These are phyloP conservation scores for Exophiala xenobiotica DNA, from an alignment of 2,329 filamentous ascomycete genomes.

Conservation along the genomic window DNA sequence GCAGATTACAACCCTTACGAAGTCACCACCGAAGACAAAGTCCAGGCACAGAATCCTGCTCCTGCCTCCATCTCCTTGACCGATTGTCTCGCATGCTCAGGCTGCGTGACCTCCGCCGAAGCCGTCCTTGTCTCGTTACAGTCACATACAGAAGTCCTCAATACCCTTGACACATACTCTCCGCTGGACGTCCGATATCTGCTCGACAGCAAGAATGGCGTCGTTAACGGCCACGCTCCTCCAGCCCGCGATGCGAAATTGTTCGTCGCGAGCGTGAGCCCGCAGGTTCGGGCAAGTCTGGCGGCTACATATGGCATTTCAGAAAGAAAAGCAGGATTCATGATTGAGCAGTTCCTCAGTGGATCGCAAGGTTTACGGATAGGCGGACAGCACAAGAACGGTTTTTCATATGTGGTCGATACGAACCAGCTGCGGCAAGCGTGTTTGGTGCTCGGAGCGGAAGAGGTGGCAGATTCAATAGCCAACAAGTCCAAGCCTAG, in stretches of 20 bases:
- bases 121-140: conserved; percentile 94
- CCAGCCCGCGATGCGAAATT: conserved; percentile 59
- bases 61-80: conserved; percentile 93
- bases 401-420: conserved; percentile 86
- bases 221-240: conserved; percentile 48
- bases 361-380: conserved; percentile 67
- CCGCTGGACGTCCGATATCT: conserved; percentile 47
- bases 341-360: conserved; percentile 78
- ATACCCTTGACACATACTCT: conserved; percentile 67
- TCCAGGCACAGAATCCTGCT: conserved; percentile 56
- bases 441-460: conserved; percentile 74
- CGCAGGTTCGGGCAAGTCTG: conserved; percentile 84
- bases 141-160: conserved; percentile 87
- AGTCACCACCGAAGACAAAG: conserved; percentile 88
- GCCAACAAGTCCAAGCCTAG: conserved; percentile 30
- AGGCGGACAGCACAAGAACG: conserved; percentile 70
- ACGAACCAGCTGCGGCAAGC: conserved; percentile 81
- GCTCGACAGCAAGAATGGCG: conserved; percentile 31
- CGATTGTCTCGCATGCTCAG: conserved; percentile 95
- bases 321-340: conserved; percentile 70
- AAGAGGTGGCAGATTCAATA: conserved; percentile 61
- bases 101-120: conserved; percentile 95
- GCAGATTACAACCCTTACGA: conserved; percentile 62
- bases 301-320: conserved; percentile 78
- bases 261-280: conserved; percentile 89